These are phyloP conservation scores for Asclepias syriaca DNA, from an alignment of 257 asterid genomes.

Conservation along the genomic window DNA sequence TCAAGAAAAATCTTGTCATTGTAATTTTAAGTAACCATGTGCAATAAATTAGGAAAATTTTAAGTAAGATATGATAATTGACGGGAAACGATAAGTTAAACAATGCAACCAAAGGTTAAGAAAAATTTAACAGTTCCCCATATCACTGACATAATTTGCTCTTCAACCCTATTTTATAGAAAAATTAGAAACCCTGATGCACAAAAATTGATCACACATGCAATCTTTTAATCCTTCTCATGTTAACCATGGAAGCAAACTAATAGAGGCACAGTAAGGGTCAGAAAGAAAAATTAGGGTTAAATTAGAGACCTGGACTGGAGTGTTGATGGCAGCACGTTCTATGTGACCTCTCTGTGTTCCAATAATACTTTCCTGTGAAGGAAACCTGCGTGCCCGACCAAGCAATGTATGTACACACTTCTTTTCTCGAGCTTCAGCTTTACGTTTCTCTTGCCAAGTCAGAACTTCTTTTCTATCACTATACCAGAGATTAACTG, in stretches of 20 bases:
- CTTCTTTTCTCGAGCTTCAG: constrained; percentile 45
- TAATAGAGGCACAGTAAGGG: not conserved
- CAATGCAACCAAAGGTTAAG: not conserved
- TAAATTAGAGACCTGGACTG: constrained; percentile 68
- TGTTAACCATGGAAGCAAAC: not conserved
- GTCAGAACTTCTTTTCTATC: constrained; percentile 81
- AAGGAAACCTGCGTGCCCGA: constrained; percentile 83
- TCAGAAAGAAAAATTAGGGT: not conserved
- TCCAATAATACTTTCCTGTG: constrained; percentile 47
- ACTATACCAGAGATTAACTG: constrained; percentile 91
- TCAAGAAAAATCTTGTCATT: not conserved
- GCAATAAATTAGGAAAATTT: not conserved
- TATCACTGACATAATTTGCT: not conserved
- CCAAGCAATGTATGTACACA: constrained; percentile 81
- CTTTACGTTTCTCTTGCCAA: constrained; percentile 82
- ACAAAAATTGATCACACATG: not conserved
- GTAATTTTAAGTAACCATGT: not conserved
- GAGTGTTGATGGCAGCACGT: constrained; percentile 96
- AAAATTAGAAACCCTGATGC: not conserved
- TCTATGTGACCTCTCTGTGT: constrained; percentile 75
- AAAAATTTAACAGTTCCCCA: not conserved
- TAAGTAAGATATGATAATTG: not conserved
- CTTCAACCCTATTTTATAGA: not conserved
- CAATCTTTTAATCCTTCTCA: not conserved
- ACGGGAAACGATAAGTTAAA: not conserved